Conservation (phyloP, 345 rosid species). For the Moricandia moricandioides region DNA sequence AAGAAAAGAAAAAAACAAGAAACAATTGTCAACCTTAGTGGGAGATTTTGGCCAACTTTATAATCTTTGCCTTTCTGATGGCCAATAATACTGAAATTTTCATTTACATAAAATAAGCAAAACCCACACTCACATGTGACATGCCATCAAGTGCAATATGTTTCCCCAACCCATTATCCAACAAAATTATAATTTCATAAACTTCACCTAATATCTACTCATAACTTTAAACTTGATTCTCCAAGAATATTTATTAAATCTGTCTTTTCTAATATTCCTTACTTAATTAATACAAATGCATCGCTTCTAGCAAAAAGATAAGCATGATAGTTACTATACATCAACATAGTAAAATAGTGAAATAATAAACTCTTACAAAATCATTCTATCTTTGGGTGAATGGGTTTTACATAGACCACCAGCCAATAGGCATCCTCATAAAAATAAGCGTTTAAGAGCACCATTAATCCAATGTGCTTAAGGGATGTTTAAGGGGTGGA, state of each 20-base stretch:
- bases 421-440: too few species aligned
- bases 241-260: neutral
- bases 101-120: neutral
- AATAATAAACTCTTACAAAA: too few species aligned
- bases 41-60: conserved; percentile 20
- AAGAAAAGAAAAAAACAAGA: conserved; percentile 7
- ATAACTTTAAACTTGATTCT: neutral
- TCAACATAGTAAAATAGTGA: too few species aligned
- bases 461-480: too few species aligned
- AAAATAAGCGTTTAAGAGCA: too few species aligned
- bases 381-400: too few species aligned
- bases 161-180: conserved; percentile 10
- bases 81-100: conserved; percentile 13
- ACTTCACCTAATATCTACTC: conserved; percentile 6
- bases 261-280: neutral
- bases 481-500: too few species aligned
- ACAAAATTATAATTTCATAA: neutral
- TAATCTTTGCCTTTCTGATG: conserved; percentile 8
- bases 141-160: conserved; percentile 25
- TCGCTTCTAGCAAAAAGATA: neutral
- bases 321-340: too few species aligned
- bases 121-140: conserved; percentile 33
- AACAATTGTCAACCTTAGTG: conserved; percentile 33
- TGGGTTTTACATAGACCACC: too few species aligned
- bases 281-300: neutral